Evolutionary conservation across 2,329 filamentous ascomycete genomes (phyloP), one percentile per base, ranked within the genome.

Genomic region (Pseudogymnoascus sp.): DNA sequence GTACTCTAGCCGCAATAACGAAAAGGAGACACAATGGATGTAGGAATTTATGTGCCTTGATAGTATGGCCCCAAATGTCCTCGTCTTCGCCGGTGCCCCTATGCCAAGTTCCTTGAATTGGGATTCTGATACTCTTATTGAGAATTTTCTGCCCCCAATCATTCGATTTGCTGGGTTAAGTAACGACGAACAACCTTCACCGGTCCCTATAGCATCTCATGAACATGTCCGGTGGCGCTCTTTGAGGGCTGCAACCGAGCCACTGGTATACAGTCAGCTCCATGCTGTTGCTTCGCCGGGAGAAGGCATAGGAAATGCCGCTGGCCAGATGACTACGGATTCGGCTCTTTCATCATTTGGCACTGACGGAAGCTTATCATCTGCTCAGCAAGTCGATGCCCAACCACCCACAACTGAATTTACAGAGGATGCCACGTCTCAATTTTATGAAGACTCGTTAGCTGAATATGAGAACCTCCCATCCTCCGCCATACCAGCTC

Each of bases 361-460:
- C 47, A 54, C 47, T 2, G 25, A 54, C 5, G 28, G 18, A 54
- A 54, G 47, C 22, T 67, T 63, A n/a, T 63, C 66, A 16, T 43
- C 67, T 7, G 64, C 64, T 60, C 65, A 68, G 20, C 16, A 65
- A 1, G 65, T 65, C 4, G 64, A 67, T 43, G 59, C 58, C 4
- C 36, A 36, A 33, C n/a, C 20, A 12, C 64, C 63, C 8, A 65
- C 63, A 41, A 37, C 61, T 1, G 60, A 65, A 61, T 65, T 65
- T 8, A 57, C 65, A 37, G 66, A 70, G 28, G 70, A 75, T 16
- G 64, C 78, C 0, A 73, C 86, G 3, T 81, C 83, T 3, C 81
- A 86, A 61, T 95, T 94, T 71, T 89, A 90, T 67, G 84, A 94
- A 65, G 85, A 93, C 68, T 94, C 90, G 0, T 80, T 95, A 57